Conservation (phyloP, 306 rosid genomes). For the Lablab purpureus region DNA sequence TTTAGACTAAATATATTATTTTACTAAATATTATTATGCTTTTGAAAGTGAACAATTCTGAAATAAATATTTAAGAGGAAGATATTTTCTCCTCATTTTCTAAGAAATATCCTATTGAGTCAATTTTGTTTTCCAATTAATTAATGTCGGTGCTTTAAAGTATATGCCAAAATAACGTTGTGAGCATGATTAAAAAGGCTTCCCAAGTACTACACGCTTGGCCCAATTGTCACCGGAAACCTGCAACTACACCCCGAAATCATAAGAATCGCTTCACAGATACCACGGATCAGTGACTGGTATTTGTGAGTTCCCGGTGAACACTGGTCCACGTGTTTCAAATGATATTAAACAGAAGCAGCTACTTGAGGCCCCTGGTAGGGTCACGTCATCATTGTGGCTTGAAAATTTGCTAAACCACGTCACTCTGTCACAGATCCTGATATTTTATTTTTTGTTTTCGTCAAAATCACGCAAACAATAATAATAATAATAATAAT, state of each 20-base stretch:
- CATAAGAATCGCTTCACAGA: background rate
- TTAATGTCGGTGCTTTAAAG: background rate
- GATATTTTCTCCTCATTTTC: no score
- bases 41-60: no score
- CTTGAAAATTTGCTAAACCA: conserved; percentile 5
- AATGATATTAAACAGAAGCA: background rate
- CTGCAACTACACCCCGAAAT: background rate
- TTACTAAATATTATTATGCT: no score
- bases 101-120: no score
- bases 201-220: conserved; percentile 26
- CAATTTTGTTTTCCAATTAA: background rate
- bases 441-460: conserved; percentile 14
- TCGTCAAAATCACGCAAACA: background rate
- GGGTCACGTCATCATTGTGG: conserved; percentile 41
- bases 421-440: background rate
- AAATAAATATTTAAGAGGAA: no score
- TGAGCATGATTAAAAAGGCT: background rate
- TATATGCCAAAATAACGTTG: background rate
- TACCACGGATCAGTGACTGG: no score
- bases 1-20: no score
- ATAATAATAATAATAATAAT: no score
- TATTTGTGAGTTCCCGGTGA: conserved; percentile 23
- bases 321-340: conserved; percentile 44
- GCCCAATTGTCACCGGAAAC: conserved; percentile 38
- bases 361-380: conserved; percentile 14